Evolutionary conservation across 2,329 filamentous ascomycete species (phyloP), one percentile per base, ranked within the genome.

Genomic region (Hypoxylon sp.): DNA sequence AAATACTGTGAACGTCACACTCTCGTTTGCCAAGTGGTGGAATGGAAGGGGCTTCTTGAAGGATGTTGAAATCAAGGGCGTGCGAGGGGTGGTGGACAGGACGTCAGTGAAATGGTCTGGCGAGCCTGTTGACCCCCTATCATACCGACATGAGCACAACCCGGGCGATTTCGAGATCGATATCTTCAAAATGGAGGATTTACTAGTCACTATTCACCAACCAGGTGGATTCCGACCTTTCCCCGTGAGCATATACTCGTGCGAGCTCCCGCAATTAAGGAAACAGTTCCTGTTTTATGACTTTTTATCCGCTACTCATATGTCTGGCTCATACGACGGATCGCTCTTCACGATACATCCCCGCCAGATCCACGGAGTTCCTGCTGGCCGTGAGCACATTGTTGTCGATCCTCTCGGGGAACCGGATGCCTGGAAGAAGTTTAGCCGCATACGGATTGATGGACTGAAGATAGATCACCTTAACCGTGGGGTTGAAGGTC

Each of bases 261-360:
- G 93, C 70, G 93, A 97, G 66, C 81, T 99, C 27, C 93, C 94
- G 1, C 89, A 94, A 64, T 76, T 99, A 35, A 84, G 94, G 42
- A 97, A 97, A 67, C 93, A 96, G 66, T 99, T 91, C 89, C 79
- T 99, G 0, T 97, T 97, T 70, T 99, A 99, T 75, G 94, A 99
- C 70, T 95, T 99, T 62, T 75, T 99, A 19, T 94, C 90, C 0
- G 94, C 94, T 12, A 97, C 90, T 67, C 93, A 94, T 71, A 96
- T 97, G 84, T 96, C 91, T 8, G 94, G 94, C 1, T 94, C 91
- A 0, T 96, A 90, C 63, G 94, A 99, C 67, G 91, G 94, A 46
- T 97, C 94, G 0, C 79, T 99, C 2, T 99, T 99, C 70, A 97
- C 92, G 0, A 96, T 99, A 35, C 94, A 99, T 69, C 94, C 93